Conservation (phyloP, 2,329 filamentous ascomycete species). For the Trichoderma afroharzianum region DNA sequence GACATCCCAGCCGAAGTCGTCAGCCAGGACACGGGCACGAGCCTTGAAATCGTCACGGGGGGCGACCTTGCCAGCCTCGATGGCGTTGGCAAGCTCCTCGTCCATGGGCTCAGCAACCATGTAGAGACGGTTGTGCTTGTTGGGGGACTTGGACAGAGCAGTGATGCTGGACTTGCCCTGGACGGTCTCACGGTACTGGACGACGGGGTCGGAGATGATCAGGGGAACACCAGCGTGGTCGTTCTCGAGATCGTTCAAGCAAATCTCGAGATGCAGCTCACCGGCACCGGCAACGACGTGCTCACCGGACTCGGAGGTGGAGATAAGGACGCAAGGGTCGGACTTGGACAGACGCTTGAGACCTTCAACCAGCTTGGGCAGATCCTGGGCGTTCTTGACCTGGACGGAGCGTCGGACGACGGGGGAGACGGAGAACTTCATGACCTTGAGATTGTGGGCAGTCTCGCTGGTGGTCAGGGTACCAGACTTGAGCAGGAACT, state of each 20-base stretch:
- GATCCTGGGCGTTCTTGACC: conserved; percentile 99
- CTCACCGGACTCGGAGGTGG: conserved; percentile 89
- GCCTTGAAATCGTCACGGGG: conserved; percentile 99
- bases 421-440: conserved; percentile 99
- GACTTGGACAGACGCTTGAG: conserved; percentile 99
- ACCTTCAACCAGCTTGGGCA: conserved; percentile 99
- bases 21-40: conserved; percentile 91
- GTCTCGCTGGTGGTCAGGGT: conserved; percentile 96
- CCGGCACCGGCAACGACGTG: conserved; percentile 98
- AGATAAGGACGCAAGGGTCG: conserved; percentile 93
- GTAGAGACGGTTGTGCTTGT: conserved; percentile 99
- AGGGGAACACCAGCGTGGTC: conserved; percentile 99
- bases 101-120: conserved; percentile 85
- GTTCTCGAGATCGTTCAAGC: conserved; percentile 99
- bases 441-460: conserved; percentile 99
- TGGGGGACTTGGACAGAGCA: conserved; percentile 98
- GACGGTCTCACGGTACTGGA: conserved; percentile 98
- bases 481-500: conserved; percentile 99
- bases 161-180: conserved; percentile 81
- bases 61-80: conserved; percentile 86
- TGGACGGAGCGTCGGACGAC: conserved; percentile 98
- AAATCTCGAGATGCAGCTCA: conserved; percentile 99
- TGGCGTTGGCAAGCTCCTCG: conserved; percentile 87
- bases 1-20: conserved; percentile 98
- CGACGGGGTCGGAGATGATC: conserved; percentile 95